A percentile compares a stretch with the other conserved stretches of the same genome.
Evolutionary conservation across 139 green algal species (phyloP).

Genomic region (Nannochloris sp.): DNA sequence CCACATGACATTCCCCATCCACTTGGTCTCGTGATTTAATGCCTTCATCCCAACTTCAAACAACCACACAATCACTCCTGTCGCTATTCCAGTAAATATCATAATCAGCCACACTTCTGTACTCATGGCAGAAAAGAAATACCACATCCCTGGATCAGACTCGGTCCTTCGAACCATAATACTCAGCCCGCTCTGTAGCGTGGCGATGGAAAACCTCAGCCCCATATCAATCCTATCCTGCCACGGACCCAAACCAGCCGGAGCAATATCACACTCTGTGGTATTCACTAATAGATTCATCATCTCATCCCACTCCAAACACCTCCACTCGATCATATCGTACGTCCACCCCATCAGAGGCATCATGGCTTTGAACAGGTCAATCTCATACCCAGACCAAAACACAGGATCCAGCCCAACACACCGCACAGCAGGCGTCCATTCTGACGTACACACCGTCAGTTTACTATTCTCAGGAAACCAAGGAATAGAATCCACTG

Average conservation of each 20-base stretch:
- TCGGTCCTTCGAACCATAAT: background rate
- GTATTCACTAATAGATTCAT: background rate
- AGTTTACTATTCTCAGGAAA: slow-evolving; percentile 6
- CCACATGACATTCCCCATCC: slow-evolving; percentile 4
- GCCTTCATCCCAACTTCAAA: slow-evolving; percentile 5
- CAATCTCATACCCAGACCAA: slow-evolving; percentile 12
- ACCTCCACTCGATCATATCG: slow-evolving; percentile 4
- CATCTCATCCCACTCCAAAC: slow-evolving; percentile 15
- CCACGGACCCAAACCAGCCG: background rate
- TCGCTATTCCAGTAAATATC: slow-evolving; percentile 1
- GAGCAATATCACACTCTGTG: background rate
- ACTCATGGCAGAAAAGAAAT: slow-evolving; percentile 8
- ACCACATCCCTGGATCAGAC: background rate
- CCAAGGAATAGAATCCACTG: slow-evolving; percentile 1
- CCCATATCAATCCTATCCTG: background rate
- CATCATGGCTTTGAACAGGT: slow-evolving; percentile 7
- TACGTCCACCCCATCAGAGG: slow-evolving; percentile 8
- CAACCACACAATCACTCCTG: slow-evolving; percentile 1
- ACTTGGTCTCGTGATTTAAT: background rate
- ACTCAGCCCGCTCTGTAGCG: background rate
- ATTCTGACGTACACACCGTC: slow-evolving; percentile 9
- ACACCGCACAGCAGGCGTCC: background rate
- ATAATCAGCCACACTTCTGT: background rate
- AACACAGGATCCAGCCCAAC: background rate
- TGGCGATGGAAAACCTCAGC: background rate